phyloP scores from a whole-genome alignment of 2,329 filamentous ascomycete genomes.

The Monascus ruber region DNA sequence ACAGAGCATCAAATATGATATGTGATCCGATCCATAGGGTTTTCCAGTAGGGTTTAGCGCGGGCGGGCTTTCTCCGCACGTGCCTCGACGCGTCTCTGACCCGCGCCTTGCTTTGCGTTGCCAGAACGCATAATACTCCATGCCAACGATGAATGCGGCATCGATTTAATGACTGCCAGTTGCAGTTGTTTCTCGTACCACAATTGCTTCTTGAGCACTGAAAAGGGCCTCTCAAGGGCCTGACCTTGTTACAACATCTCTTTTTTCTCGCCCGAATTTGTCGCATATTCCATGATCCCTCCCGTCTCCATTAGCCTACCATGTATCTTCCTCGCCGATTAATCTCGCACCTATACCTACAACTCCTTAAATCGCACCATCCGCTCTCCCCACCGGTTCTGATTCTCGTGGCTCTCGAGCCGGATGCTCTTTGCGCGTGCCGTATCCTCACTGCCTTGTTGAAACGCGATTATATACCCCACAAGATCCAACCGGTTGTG shows the following conservation, averaged over 20 bases:
- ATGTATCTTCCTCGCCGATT: slow-evolving; percentile 94
- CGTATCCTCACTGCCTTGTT: slow-evolving; percentile 87
- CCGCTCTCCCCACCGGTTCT: slow-evolving; percentile 85
- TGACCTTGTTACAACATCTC: slow-evolving; percentile 1
- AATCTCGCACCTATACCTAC: slow-evolving; percentile 81
- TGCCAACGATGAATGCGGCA: too few species aligned
- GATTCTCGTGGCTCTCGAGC: slow-evolving; percentile 84
- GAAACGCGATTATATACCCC: slow-evolving; percentile 93
- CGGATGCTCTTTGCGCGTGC: slow-evolving; percentile 89
- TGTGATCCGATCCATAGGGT: too few species aligned
- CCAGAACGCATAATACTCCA: too few species aligned
- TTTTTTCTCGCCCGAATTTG: slow-evolving; percentile 1
- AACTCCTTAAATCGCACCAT: slow-evolving; percentile 76
- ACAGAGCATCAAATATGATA: too few species aligned
- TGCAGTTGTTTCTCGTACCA: too few species aligned
- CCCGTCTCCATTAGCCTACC: slow-evolving; percentile 13
- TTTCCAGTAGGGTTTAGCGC: too few species aligned
- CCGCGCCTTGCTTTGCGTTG: too few species aligned
- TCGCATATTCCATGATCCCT: slow-evolving; percentile 9
- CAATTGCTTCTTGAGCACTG: not conserved
- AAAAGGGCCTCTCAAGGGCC: slow-evolving; percentile 8
- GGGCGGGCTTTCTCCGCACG: too few species aligned
- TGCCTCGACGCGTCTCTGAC: too few species aligned
- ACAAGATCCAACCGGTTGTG: slow-evolving; percentile 91
- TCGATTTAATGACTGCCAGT: too few species aligned